Evolutionary conservation across 176 grass and related monocot species (phyloP).

Genomic region (Ensete glaucum): DNA sequence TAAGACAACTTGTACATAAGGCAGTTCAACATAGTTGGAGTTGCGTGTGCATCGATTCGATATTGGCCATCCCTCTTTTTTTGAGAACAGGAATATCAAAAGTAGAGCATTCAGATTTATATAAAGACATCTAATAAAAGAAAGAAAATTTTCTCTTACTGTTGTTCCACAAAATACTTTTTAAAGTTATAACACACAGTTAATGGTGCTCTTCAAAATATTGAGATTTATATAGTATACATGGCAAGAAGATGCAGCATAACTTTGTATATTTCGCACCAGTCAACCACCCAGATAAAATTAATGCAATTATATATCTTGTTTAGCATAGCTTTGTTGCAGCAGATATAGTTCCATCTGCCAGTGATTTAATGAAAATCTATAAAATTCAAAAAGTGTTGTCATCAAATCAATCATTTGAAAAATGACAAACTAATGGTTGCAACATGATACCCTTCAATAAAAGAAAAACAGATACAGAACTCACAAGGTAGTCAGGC

Average conservation of each 20-base stretch:
- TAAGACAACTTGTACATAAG: constrained; percentile 99
- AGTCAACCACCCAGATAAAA: too few relatives aligned
- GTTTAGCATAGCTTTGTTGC: too few relatives aligned
- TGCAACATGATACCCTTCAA: background rate
- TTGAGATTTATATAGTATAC: background rate
- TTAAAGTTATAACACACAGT: too few relatives aligned
- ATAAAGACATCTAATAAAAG: constrained; percentile 1
- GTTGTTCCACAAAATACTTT: background rate
- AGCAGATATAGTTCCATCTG: too few relatives aligned
- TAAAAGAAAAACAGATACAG: constrained; percentile 5
- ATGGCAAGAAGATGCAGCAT: background rate
- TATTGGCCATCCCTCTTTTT: constrained; percentile 93
- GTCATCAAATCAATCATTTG: background rate
- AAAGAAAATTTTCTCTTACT: background rate
- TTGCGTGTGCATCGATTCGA: constrained; percentile 90
- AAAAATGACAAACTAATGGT: background rate
- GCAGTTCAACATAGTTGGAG: constrained; percentile 95
- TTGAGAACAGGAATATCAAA: constrained; percentile 21
- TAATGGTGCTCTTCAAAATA: background rate
- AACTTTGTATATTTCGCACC: too few relatives aligned
- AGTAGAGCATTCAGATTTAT: background rate
- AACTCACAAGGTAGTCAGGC: constrained; percentile 98
- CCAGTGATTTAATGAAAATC: too few relatives aligned
- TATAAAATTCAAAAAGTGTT: too few relatives aligned
- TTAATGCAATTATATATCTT: too few relatives aligned